Conservation (phyloP, 495 filamentous ascomycete genomes). For the Apodospora peruviana region DNA sequence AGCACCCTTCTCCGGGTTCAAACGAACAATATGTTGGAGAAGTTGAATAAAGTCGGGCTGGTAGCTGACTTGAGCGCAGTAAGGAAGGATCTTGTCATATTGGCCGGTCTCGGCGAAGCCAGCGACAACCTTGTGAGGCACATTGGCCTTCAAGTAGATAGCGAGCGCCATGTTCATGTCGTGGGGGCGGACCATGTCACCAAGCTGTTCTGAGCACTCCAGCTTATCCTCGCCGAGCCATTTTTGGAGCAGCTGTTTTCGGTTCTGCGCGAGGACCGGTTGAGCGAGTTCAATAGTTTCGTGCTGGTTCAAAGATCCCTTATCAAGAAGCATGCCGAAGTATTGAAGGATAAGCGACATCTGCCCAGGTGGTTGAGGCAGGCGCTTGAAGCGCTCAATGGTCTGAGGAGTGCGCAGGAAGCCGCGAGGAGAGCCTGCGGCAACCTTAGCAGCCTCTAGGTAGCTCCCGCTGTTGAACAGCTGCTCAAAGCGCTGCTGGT, state of each 20-base stretch:
- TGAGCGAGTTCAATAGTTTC: constrained; percentile 92
- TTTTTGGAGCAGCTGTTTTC: constrained; percentile 95
- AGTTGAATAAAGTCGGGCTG: constrained; percentile 87
- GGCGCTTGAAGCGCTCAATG: constrained; percentile 87
- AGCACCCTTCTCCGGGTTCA: constrained; percentile 89
- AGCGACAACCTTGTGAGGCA: constrained; percentile 87
- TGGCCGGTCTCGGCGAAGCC: constrained; percentile 92
- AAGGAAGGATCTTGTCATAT: constrained; percentile 91
- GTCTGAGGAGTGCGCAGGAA: constrained; percentile 92
- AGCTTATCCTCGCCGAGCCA: constrained; percentile 96
- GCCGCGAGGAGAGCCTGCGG: constrained; percentile 91
- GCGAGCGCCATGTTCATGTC: constrained; percentile 77
- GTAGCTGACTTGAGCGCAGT: constrained; percentile 76
- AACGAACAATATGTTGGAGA: constrained; percentile 84
- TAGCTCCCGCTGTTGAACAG: constrained; percentile 71
- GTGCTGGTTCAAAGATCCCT: constrained; percentile 84
- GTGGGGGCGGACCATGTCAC: constrained; percentile 86
- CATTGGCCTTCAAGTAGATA: constrained; percentile 84
- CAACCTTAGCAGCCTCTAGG: constrained; percentile 85
- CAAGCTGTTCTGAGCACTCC: constrained; percentile 89
- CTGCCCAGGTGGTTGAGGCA: constrained; percentile 66
- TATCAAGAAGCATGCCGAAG: constrained; percentile 94
- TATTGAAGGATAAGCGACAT: constrained; percentile 95
- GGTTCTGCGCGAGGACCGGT: constrained; percentile 85
- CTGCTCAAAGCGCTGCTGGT: constrained; percentile 86